These are phyloP conservation scores for Exophiala sp. DNA, from an alignment of 2,329 filamentous ascomycete genomes.

Conservation along the genomic window DNA sequence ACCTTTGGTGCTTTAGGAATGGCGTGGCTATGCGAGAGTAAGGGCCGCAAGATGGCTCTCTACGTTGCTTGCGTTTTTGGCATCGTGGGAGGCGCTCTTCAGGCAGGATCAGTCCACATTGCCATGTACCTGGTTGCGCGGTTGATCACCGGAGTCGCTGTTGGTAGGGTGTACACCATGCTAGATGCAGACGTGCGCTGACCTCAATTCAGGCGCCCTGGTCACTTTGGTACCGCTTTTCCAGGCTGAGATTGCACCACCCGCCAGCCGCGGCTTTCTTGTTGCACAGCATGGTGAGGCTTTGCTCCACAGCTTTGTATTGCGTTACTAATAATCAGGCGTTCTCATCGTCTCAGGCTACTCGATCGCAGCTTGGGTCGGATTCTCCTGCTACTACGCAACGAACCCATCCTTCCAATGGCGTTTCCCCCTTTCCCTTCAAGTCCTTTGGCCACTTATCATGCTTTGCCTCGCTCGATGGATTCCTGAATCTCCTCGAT, in stretches of 20 bases:
- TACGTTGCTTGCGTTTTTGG: no score
- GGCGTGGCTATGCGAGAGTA: no score
- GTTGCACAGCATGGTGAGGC: constrained; percentile 5
- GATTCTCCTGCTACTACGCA: constrained; percentile 5
- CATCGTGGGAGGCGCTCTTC: no score
- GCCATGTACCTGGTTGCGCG: no score
- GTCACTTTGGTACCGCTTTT: constrained; percentile 1
- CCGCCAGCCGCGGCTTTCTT: constrained; percentile 7
- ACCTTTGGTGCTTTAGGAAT: no score
- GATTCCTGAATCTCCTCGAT: constrained; percentile 29
- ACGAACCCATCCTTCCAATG: constrained; percentile 1
- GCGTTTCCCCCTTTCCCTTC: constrained; percentile 10
- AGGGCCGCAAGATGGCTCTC: no score
- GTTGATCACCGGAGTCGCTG: no score
- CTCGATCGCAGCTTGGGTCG: constrained; percentile 6
- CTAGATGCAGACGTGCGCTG: no score
- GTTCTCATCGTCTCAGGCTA: constrained; percentile 1
- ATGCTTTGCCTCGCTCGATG: constrained; percentile 39
- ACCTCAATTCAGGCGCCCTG: no score
- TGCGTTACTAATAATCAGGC: no score
- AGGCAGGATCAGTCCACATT: no score
- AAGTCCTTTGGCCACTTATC: constrained; percentile 7
- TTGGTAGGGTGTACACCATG: no score
- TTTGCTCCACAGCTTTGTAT: background rate
- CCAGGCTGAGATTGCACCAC: constrained; percentile 11